Evolutionary conservation across 768 basidiomycete genomes (phyloP).

Genomic region (Russula dissimulans): DNA sequence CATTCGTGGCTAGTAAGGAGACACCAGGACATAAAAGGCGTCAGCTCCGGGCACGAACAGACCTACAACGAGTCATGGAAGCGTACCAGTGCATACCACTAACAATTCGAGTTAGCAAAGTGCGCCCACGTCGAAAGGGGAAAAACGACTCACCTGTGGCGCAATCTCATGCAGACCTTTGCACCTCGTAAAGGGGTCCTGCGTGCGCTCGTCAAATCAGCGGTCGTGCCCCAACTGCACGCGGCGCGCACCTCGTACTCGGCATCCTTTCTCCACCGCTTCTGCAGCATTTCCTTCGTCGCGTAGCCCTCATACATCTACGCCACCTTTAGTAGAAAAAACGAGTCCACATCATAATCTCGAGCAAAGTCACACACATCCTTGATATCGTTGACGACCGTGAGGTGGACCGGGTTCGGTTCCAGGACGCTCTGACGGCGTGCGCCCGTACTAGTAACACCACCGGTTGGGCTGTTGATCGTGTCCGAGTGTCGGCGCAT

Average conservation of each 20-base stretch:
- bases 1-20: constrained; percentile 39
- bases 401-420: constrained; percentile 28
- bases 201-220: constrained; percentile 33
- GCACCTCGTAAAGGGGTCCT: constrained; percentile 13
- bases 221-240: constrained; percentile 18
- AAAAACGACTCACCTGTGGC: constrained; percentile 17
- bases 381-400: constrained; percentile 47
- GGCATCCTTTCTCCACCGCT: constrained; percentile 46
- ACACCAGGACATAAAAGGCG: background rate
- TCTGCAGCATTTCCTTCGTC: constrained; percentile 41
- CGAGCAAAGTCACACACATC: constrained; percentile 27
- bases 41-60: background rate
- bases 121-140: background rate
- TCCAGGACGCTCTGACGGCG: constrained; percentile 14
- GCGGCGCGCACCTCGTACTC: constrained; percentile 45
- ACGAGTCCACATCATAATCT: too few species aligned
- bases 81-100: constrained; percentile 49
- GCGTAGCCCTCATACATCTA: constrained; percentile 46
- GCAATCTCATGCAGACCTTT: constrained; percentile 21
- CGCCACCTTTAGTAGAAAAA: background rate
- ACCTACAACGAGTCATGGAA: background rate
- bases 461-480: background rate
- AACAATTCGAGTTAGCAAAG: background rate
- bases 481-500: background rate
- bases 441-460: background rate